phyloP scores from a whole-genome alignment of 805 yeast genomes.

The Candida gorgasii region DNA sequence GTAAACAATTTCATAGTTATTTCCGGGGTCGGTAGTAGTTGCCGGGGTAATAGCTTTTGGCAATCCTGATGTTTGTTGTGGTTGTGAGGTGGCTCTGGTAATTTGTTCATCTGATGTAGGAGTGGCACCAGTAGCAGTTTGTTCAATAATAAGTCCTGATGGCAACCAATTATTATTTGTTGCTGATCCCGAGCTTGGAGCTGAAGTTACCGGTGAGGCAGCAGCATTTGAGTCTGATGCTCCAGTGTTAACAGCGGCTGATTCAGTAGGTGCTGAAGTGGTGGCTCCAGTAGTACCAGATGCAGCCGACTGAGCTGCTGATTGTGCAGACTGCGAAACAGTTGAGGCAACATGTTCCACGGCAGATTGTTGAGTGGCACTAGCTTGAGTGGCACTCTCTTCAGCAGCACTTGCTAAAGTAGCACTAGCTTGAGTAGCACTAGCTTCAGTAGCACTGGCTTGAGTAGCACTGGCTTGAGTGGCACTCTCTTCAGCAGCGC shows the following conservation, averaged over 20 bases:
- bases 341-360: neutral
- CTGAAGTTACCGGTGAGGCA: conserved; percentile 9
- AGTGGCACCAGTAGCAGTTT: conserved; percentile 16
- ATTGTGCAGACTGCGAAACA: conserved; percentile 8
- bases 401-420: conserved; percentile 8
- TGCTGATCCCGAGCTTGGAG: conserved; percentile 13
- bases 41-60: conserved; percentile 83
- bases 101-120: conserved; percentile 37
- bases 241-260: conserved; percentile 10
- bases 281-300: conserved; percentile 18
- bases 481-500: neutral
- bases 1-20: conserved; percentile 54
- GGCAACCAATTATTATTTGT: conserved; percentile 38
- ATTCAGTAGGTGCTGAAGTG: conserved; percentile 10
- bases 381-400: conserved; percentile 1
- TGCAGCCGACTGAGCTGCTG: conserved; percentile 11
- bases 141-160: conserved; percentile 30
- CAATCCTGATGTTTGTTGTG: conserved; percentile 46
- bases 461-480: neutral
- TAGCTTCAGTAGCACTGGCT: conserved; percentile 1
- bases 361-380: conserved; percentile 6
- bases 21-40: conserved; percentile 47
- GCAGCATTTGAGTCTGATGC: conserved; percentile 9
- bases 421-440: neutral
- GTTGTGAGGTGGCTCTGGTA: conserved; percentile 28